phyloP scores from a whole-genome alignment of 2,329 filamentous ascomycete genomes.

The Trichoderma atrobrunneum region DNA sequence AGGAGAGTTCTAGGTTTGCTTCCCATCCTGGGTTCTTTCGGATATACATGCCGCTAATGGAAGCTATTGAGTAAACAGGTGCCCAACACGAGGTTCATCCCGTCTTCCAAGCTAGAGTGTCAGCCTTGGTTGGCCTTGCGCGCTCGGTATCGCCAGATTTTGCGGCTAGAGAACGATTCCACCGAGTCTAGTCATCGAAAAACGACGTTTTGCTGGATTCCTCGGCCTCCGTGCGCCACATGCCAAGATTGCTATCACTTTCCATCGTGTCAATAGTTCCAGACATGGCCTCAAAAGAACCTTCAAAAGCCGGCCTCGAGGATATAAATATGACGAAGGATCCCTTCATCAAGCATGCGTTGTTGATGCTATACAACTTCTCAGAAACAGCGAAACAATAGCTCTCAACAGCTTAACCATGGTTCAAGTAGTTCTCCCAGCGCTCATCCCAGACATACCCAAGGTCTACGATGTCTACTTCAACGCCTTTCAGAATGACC shows the following conservation, averaged over 20 bases:
- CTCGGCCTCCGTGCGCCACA: background rate
- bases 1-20: background rate
- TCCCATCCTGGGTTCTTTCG: background rate
- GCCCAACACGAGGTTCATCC: background rate
- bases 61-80: background rate
- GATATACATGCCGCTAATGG: background rate
- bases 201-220: background rate
- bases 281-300: background rate
- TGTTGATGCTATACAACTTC: background rate
- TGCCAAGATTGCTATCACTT: background rate
- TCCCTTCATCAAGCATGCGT: background rate
- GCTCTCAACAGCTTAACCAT: conserved; percentile 26
- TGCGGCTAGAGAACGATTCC: background rate
- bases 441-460: conserved; percentile 45
- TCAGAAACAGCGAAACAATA: background rate
- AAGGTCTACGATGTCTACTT: conserved; percentile 48
- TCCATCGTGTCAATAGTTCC: background rate
- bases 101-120: background rate
- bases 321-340: background rate
- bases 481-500: conserved; percentile 40
- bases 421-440: conserved; percentile 43
- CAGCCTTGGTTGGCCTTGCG: background rate
- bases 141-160: background rate
- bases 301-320: background rate
- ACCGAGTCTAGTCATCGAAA: background rate